Evolutionary conservation across 2,329 filamentous ascomycete species (phyloP), one percentile per base, ranked within the genome.

Genomic region (Fusarium liriodendri): DNA sequence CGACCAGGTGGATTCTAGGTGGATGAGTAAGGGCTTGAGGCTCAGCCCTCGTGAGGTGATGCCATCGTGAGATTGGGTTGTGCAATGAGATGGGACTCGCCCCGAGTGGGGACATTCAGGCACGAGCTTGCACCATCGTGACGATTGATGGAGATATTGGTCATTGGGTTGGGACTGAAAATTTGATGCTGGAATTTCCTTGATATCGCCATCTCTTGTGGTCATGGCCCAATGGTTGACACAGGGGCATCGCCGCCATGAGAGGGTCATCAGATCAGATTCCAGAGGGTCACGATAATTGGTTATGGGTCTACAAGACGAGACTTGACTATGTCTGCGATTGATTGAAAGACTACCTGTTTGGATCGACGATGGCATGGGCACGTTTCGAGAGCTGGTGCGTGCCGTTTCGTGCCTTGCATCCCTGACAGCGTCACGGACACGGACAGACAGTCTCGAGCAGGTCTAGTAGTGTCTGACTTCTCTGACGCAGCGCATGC

Each of bases 51-150:
- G 66, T 74, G 67, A 67, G 52, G 63, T 78, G 75, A 76, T 78
- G 76, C 72, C 72, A 77, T 78, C 73, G 70, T 71, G 69, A 77
- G 75, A 77, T 72, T 77, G 75, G 75, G 71, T 77, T 77, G 70
- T 74, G 71, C 66, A 59, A 69, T 71, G 63, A 73, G 66, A 67
- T 66, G 62, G 45, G 38, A 71, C 64, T 73, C 64, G 54, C 66
- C 64, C 55, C 33, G 35, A 66, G 76, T 72, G 76, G 76, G 73
- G 70, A 14, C 62, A 57, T 37, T 47, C 27, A 40, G 47, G 54
- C n/a, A 61, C 54, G 32, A 42, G 38, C 42, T 55, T 62, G 22
- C 63, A 63, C 58, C 40, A 67, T 64, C n/a, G 52, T 61, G 58
- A 63, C 62, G 35, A 18, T 54, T 37, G 60, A 57, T 72, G 55